A percentile compares a stretch with the other conserved stretches of the same genome.
These are phyloP conservation scores for Zizania palustris DNA, from an alignment of 202 grass and related monocot genomes.

Conservation along the genomic window DNA sequence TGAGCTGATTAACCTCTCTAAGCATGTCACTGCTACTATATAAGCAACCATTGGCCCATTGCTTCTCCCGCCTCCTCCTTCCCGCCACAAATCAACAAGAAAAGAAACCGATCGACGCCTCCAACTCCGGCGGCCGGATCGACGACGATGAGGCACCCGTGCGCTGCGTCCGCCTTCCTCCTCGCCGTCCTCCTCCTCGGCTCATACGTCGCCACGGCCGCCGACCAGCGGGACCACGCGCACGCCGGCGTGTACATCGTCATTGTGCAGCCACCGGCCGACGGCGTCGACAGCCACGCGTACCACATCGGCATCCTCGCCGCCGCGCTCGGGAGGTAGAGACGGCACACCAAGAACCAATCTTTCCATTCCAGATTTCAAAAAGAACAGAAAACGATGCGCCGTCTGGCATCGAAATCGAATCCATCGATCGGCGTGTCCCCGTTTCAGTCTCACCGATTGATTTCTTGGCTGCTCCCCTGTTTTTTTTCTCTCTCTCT, in stretches of 20 bases:
- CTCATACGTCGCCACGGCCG: neutral
- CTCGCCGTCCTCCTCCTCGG: neutral
- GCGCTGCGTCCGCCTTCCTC: neutral
- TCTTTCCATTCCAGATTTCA: too few species aligned
- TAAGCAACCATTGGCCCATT: neutral
- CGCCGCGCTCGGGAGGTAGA: slow-evolving; percentile 57
- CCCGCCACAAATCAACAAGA: slow-evolving; percentile 37
- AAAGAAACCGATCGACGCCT: neutral
- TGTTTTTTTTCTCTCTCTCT: neutral
- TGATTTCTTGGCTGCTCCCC: too few species aligned
- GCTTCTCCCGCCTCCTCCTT: neutral
- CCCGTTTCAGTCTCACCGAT: too few species aligned
- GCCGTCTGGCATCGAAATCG: too few species aligned
- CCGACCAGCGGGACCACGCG: slow-evolving; percentile 2
- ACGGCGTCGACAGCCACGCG: slow-evolving; percentile 23
- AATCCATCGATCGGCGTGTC: too few species aligned
- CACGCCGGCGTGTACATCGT: slow-evolving; percentile 47
- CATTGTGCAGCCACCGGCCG: slow-evolving; percentile 41
- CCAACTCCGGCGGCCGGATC: neutral
- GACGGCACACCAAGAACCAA: too few species aligned
- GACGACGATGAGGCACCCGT: slow-evolving; percentile 14
- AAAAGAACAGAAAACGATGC: neutral
- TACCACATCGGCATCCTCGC: slow-evolving; percentile 54
- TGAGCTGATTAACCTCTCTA: neutral
- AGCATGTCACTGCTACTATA: neutral